Percentiles rank a stretch among this genome's conserved stretches.
Evolutionary conservation across 306 rosid genomes (phyloP).

Genomic region (Bauhinia variegata): DNA sequence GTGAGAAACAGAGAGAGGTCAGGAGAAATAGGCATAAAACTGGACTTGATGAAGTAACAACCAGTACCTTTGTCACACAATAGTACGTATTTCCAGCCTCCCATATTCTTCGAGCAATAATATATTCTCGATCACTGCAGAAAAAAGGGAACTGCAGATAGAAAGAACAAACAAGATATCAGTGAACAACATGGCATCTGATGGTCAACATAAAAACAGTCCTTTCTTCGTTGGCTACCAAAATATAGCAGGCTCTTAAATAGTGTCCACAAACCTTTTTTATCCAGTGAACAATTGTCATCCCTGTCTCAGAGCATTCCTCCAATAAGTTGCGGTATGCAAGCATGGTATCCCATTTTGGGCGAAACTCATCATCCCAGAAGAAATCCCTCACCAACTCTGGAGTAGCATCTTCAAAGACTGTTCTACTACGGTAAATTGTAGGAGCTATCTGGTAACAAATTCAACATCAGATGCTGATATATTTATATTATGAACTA

Average conservation of each 20-base stretch:
- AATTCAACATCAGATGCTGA: background rate
- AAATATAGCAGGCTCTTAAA: no score
- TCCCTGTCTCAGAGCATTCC: slow-evolving; percentile 80
- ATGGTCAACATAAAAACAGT: slow-evolving; percentile 12
- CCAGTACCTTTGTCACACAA: slow-evolving; percentile 89
- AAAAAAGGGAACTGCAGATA: slow-evolving; percentile 88
- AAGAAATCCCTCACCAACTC: slow-evolving; percentile 98
- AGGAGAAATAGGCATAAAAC: slow-evolving; percentile 26
- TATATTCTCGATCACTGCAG: slow-evolving; percentile 98
- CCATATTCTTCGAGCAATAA: slow-evolving; percentile 97
- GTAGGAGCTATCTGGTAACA: slow-evolving; percentile 69
- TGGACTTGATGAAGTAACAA: slow-evolving; percentile 17
- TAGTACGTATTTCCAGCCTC: slow-evolving; percentile 85
- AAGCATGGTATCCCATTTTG: slow-evolving; percentile 98
- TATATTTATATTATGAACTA: background rate
- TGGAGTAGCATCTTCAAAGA: slow-evolving; percentile 90
- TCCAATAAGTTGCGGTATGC: slow-evolving; percentile 71
- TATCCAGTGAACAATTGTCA: slow-evolving; percentile 86
- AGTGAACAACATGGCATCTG: slow-evolving; percentile 28
- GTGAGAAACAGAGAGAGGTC: no score
- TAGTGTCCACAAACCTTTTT: slow-evolving; percentile 70
- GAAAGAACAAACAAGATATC: slow-evolving; percentile 32
- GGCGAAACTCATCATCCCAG: slow-evolving; percentile 98
- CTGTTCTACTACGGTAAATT: slow-evolving; percentile 83
- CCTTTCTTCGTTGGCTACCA: slow-evolving; percentile 5